Conservation (phyloP, 768 basidiomycete genomes). For the Xanthoconium purpureum region DNA sequence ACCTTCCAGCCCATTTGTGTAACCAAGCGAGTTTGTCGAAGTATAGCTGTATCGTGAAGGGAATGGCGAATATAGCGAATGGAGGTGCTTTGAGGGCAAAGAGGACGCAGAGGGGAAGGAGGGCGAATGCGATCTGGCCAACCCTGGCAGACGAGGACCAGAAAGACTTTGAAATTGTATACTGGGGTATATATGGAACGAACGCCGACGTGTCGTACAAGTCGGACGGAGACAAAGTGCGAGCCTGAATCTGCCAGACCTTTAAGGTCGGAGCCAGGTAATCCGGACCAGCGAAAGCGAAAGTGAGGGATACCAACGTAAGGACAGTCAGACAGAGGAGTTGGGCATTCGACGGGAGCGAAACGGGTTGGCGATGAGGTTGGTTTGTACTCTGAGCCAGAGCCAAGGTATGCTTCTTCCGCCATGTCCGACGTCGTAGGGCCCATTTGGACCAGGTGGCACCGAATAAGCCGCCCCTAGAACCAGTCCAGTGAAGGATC, state of each 20-base stretch:
- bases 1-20: conserved; percentile 68
- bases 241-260: conserved; percentile 41
- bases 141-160: conserved; percentile 70
- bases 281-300: conserved; percentile 63
- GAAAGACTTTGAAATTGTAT: conserved; percentile 62
- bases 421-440: conserved; percentile 55
- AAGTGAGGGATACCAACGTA: conserved; percentile 39
- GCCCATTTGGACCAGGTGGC: conserved; percentile 60
- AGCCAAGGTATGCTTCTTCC: conserved; percentile 43
- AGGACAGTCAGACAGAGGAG: conserved; percentile 50
- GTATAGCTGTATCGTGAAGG: conserved; percentile 58
- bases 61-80: conserved; percentile 66
- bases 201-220: conserved; percentile 33
- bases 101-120: conserved; percentile 67
- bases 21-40: conserved; percentile 74
- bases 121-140: conserved; percentile 69
- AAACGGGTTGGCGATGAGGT: conserved; percentile 40
- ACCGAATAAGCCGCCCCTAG: conserved; percentile 42
- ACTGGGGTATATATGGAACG: conserved; percentile 44
- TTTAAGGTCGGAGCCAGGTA: conserved; percentile 53
- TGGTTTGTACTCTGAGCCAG: conserved; percentile 32
- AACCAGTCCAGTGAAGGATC: conserved; percentile 42
- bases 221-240: conserved; percentile 20
- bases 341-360: conserved; percentile 64
- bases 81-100: conserved; percentile 71